Base-by-base conservation (phyloP, 176 grass and related monocot genomes). In the Eragrostis nindensis region DNA sequence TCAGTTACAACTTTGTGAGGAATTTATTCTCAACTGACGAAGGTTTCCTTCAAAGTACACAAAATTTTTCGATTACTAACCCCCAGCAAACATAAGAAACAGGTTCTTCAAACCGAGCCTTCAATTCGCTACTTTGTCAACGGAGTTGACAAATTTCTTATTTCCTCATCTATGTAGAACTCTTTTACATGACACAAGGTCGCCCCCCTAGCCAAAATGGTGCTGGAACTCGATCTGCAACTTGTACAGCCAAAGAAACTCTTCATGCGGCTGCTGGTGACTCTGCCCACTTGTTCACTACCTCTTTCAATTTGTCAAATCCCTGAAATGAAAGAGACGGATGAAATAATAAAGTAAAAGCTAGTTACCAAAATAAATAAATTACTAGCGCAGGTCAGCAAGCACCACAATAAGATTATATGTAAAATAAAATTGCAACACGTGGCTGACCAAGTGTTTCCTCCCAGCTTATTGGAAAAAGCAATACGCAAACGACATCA, bases 251-350 rank as follows among this genome's bases (percentile, higher is more conserved):
- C 18, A 53, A 85, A 36, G 3, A 0, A 21, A 12, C 13, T 62
- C 57, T 74, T 91, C 53, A 94, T 13, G 82, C 86, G 10, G 84
- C 60, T 38, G 85, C 54, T 48, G 86, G 41, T 53, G 91, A 49
- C 57, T 73, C 70, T 45, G 54, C 86, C 92, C 92, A 95, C 46
- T 79, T 89, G 64, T 88, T 68, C 19, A 99, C 92, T 21, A 93
- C 75, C 24, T 84, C 90, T 80, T 89, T 87, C 88, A 99, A 86
- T 76, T 95, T 91, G 39, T 91, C 90, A 79, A 99, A 93, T 68
- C 96, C 96, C 96, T 99, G 87, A 21, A 71, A 84, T 64, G 57
- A 0, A 73, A 69, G 0, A 42, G 8, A 81, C 39, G 36, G 22
- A 11, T 59, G 50, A 65, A n/a, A 49, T 0, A 27, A 46, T 57